Percentiles rank a stretch among this genome's conserved stretches.
Conservation (phyloP, 495 filamentous ascomycete genomes). For the Choiromyces venosus region DNA sequence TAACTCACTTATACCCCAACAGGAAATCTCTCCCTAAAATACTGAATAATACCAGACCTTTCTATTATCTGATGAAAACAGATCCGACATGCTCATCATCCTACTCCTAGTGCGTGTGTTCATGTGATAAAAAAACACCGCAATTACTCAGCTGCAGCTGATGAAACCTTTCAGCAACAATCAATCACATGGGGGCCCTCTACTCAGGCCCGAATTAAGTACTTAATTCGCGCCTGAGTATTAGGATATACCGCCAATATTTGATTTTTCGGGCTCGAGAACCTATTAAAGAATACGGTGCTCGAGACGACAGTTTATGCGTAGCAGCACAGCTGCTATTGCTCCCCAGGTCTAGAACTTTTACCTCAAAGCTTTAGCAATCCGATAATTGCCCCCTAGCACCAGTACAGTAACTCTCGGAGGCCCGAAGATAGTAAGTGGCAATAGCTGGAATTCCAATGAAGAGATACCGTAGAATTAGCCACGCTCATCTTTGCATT, state of each 20-base stretch:
- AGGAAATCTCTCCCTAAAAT: background rate
- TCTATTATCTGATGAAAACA: background rate
- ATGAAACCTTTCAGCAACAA: background rate
- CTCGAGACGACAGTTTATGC: background rate
- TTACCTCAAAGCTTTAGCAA: background rate
- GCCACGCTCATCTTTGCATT: background rate
- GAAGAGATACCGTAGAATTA: background rate
- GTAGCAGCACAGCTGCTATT: background rate
- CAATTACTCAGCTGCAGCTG: background rate
- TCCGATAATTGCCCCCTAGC: background rate
- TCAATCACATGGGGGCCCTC: background rate
- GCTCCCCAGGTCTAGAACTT: background rate
- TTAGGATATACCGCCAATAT: background rate
- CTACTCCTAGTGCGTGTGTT: background rate
- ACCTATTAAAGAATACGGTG: background rate
- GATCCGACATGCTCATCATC: background rate
- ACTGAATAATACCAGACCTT: background rate
- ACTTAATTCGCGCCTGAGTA: no score
- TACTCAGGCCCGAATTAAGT: background rate
- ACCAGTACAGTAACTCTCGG: no score
- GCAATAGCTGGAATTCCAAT: background rate
- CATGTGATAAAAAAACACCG: background rate
- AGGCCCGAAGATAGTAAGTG: no score
- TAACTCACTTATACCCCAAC: background rate
- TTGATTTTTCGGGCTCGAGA: background rate